Evolutionary conservation across 2,329 filamentous ascomycete genomes (phyloP).

Genomic region (Juglanconis juglandina): DNA sequence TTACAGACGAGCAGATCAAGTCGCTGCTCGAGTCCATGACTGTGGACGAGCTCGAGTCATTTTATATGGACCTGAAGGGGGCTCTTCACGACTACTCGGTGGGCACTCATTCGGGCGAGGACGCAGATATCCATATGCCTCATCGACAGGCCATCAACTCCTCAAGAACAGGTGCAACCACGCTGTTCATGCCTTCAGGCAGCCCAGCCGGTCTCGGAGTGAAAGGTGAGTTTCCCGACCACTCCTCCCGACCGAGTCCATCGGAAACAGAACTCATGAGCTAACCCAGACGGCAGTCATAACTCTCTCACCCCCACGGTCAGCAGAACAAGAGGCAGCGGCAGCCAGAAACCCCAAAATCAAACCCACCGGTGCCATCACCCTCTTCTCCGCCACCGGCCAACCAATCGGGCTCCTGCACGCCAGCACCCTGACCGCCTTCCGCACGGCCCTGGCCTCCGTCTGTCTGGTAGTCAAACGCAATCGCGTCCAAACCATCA

Average conservation of each 20-base stretch:
- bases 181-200: conserved; percentile 71
- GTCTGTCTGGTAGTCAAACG: conserved; percentile 65
- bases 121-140: conserved; percentile 52
- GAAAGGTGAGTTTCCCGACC: conserved; percentile 49
- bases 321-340: conserved; percentile 20
- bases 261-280: not conserved
- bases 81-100: conserved; percentile 63
- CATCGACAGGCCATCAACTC: conserved; percentile 48
- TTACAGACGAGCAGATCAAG: conserved; percentile 56
- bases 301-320: conserved; percentile 49
- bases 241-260: not conserved
- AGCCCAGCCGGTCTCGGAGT: conserved; percentile 62
- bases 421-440: conserved; percentile 72
- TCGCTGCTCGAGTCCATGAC: conserved; percentile 52
- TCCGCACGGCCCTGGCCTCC: conserved; percentile 72
- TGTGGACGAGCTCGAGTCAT: conserved; percentile 48
- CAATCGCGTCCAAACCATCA: conserved; percentile 67
- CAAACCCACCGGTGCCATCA: conserved; percentile 63
- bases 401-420: conserved; percentile 65
- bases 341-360: conserved; percentile 32
- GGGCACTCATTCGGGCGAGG: conserved; percentile 41
- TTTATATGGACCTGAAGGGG: conserved; percentile 45
- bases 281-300: conserved; percentile 43
- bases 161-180: conserved; percentile 50
- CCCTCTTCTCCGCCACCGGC: conserved; percentile 63